Base-by-base conservation (phyloP, 2,329 filamentous ascomycete genomes). In the Zalaria obscura region DNA sequence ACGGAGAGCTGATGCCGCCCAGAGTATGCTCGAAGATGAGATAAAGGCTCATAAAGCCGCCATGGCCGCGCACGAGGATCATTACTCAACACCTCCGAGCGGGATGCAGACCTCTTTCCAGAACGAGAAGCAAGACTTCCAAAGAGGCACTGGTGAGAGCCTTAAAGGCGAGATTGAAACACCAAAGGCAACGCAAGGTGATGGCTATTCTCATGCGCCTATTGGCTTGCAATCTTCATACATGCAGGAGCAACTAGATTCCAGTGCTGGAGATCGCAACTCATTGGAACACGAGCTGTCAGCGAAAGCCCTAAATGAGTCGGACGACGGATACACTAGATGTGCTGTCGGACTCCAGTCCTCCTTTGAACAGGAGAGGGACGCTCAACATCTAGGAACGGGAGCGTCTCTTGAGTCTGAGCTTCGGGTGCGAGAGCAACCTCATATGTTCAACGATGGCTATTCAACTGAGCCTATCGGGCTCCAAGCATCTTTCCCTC, bases 391-490 rank as follows among this genome's bases (percentile, higher is more conserved):
- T 18, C 18, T 18, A 18, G 18, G 18, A 18, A 18, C 18, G 18
- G 18, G 18, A 18, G 18, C 18, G 18, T 43, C 29, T 6, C 31
- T 48, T 5, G 41, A 48, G 28, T 18, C 39, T 4, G 46, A 48
- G 36, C 39, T 48, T 7, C 38, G 34, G 6, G 27, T 25, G n/a
- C 36, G 27, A 10, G 34, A 44, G 9, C 25, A 28, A 28, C 35
- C 44, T 7, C 7, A 7, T n/a, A n/a, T 32, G 11, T 41, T 41
- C n/a, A 46, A 49, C 29, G 43, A 44, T 39, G 46, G 45, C 8
- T 50, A 43, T 27, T 45, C 48, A 9, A 44, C 38, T 5, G 43
- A 43, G 28, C 44, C 47, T 3, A 49, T 45, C n/a, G 46, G 47
- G 6, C 42, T 49, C 5, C 44, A 50, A 38, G 47, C 45, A 18